Percentiles rank a stretch among this genome's conserved stretches.
Evolutionary conservation across 2,329 filamentous ascomycete species (phyloP).

Genomic region (Incumbomyces lentus): DNA sequence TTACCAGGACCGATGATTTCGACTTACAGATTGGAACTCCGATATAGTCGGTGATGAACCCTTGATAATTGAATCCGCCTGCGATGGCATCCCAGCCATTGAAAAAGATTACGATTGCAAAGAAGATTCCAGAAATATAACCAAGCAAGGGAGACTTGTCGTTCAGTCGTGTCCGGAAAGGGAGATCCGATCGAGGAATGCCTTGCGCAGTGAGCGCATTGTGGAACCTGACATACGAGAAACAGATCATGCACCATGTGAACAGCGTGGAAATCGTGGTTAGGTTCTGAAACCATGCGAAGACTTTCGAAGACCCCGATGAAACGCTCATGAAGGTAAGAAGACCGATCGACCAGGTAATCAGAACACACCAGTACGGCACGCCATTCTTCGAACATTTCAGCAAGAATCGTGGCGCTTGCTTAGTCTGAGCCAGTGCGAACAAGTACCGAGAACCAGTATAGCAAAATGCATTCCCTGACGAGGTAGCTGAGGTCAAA

Average conservation of each 20-base stretch:
- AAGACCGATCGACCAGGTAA: slow-evolving; percentile 54
- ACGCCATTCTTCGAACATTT: slow-evolving; percentile 52
- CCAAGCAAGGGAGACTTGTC: slow-evolving; percentile 41
- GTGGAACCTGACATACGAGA: slow-evolving; percentile 60
- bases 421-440: slow-evolving; percentile 42
- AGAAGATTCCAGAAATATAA: not conserved
- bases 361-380: slow-evolving; percentile 56
- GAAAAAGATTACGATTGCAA: slow-evolving; percentile 19
- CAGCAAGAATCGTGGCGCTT: slow-evolving; percentile 36
- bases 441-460: slow-evolving; percentile 54
- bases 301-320: slow-evolving; percentile 50
- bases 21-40: slow-evolving; percentile 42
- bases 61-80: slow-evolving; percentile 45
- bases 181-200: slow-evolving; percentile 47
- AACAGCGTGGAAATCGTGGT: slow-evolving; percentile 41
- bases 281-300: slow-evolving; percentile 33
- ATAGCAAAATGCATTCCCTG: slow-evolving; percentile 47
- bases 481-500: slow-evolving; percentile 45
- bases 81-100: slow-evolving; percentile 30
- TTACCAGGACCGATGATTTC: too few species aligned
- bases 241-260: slow-evolving; percentile 56
- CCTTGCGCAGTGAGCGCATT: slow-evolving; percentile 57
- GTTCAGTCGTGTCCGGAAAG: slow-evolving; percentile 45
- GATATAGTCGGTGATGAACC: slow-evolving; percentile 56
- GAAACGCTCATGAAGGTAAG: slow-evolving; percentile 64